Base-by-base conservation (phyloP, 1,284 basidiomycete species). In the Fomitopsis palustris region DNA sequence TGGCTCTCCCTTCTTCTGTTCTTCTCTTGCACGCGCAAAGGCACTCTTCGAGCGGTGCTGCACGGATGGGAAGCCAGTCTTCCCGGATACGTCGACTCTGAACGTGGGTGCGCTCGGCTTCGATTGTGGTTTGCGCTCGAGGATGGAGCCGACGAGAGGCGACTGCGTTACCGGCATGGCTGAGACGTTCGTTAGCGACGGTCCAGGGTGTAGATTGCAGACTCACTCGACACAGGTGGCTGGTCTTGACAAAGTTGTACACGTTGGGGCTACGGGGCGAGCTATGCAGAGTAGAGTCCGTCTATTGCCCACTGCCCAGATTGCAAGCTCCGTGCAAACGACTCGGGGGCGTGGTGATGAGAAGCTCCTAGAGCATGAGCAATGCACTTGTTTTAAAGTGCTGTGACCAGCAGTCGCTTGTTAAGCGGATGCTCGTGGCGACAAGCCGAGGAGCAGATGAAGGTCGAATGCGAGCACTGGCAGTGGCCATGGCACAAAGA, bases 21-120 rank as follows among this genome's bases (percentile, higher is more conserved):
- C 56, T 16, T 66, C 81, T 75, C 68, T 75, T 42, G 68, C 66
- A 17, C 72, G 79, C 5, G 81, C 74, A 72, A 89, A 88, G 25
- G 83, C 83, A 62, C 87, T 88, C 65, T 81, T 81, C 25, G 81
- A 86, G 54, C 87, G 77, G 67, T 88, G 86, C 61, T 85, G 81
- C 4, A 80, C 85, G 0, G 70, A 62, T 33, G 87, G 87, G 70
- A 88, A 88, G 2, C 86, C 77, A 0, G 69, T 70, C 53, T 74
- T 77, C 4, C 72, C 65, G 0, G 76, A 68, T 1, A 59, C 35
- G 6, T 61, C 60, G 25, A 75, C 71, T 39, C 68, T 65, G 41
- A 71, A 64, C 16, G 77, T 71, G 2, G 74, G 62, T 10, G 69
- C 55, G 12, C 71, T 61, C 0, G 76, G 64, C 31, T 69, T 64